Evolutionary conservation across 2,329 filamentous ascomycete species (phyloP).

Genomic region (Passalora sequoiae): DNA sequence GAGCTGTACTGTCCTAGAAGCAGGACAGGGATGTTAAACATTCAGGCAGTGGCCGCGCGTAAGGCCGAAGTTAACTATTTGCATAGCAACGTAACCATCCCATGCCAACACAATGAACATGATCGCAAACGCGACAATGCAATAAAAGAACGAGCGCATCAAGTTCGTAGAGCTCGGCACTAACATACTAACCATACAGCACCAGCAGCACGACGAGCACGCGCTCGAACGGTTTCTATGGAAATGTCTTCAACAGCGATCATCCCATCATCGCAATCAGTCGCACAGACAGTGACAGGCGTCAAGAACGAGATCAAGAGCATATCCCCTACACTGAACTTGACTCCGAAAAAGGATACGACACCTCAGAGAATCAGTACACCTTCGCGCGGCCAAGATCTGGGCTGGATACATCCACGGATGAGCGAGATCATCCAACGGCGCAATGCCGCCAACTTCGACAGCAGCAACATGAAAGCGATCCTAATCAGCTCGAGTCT

Average conservation of each 20-base stretch:
- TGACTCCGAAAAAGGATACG: constrained; percentile 12
- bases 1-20: no score
- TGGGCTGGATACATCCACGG: constrained; percentile 75
- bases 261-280: constrained; percentile 11
- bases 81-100: constrained; percentile 2
- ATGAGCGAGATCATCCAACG: constrained; percentile 80
- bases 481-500: constrained; percentile 63
- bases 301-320: constrained; percentile 4
- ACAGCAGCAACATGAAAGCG: constrained; percentile 66
- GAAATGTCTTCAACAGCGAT: constrained; percentile 28
- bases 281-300: constrained; percentile 13
- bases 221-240: background rate
- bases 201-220: constrained; percentile 1
- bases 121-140: background rate
- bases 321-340: constrained; percentile 14
- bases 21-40: no score
- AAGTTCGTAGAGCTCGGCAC: background rate
- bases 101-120: background rate
- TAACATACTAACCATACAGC: constrained; percentile 11
- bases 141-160: constrained; percentile 1
- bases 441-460: constrained; percentile 72
- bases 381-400: constrained; percentile 51
- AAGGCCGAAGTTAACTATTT: background rate
- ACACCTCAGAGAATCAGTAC: constrained; percentile 20
- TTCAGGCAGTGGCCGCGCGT: background rate